Evolutionary conservation across 768 basidiomycete species (phyloP).

Genomic region (Lentinula raphanica): DNA sequence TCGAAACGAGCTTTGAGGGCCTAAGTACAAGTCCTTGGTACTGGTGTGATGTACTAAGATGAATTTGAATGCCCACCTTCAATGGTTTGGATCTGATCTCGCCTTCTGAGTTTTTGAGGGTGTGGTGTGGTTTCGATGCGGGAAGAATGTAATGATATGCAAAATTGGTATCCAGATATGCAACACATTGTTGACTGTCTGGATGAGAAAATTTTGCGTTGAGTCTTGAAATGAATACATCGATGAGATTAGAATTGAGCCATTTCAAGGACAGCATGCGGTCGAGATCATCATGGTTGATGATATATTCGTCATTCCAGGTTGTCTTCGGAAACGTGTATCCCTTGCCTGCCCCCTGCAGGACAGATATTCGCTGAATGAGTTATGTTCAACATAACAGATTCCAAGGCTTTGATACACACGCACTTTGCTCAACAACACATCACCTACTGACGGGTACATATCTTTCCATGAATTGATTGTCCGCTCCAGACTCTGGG

Average conservation of each 20-base stretch:
- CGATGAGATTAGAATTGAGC: neutral
- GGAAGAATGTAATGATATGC: neutral
- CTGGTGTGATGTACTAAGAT: neutral
- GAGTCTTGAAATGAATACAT: neutral
- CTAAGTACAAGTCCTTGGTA: neutral
- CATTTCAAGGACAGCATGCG: neutral
- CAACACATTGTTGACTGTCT: neutral
- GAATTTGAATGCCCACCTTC: neutral
- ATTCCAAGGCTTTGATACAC: neutral
- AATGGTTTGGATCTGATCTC: neutral
- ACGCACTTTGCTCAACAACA: neutral
- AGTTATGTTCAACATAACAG: neutral
- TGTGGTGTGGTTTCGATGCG: neutral
- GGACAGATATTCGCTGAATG: neutral
- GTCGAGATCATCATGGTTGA: neutral
- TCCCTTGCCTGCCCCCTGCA: neutral
- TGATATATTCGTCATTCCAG: neutral
- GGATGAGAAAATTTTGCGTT: neutral
- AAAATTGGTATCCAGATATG: neutral
- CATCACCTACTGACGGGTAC: neutral
- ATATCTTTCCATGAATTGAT: neutral
- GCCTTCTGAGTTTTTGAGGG: neutral
- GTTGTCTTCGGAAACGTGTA: neutral
- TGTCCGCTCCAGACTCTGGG: neutral
- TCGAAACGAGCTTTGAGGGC: neutral